A percentile compares a stretch with the other conserved stretches of the same genome.
Conservation (phyloP, 495 filamentous ascomycete genomes). For the Podospora appendiculata region DNA sequence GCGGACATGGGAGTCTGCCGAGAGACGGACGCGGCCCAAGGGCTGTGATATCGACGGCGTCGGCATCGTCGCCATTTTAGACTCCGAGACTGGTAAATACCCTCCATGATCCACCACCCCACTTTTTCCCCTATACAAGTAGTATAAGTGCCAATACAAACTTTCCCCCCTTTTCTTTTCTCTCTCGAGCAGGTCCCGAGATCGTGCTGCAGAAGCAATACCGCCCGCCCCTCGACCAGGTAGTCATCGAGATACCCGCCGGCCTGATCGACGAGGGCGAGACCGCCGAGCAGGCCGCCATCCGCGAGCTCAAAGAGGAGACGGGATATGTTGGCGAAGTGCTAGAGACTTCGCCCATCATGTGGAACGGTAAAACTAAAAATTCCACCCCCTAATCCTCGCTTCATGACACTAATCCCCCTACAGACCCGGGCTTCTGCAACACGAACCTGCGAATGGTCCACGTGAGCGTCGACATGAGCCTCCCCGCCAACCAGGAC, state of each 20-base stretch:
- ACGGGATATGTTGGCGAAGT: conserved; percentile 79
- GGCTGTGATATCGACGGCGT: conserved; percentile 76
- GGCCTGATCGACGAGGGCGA: conserved; percentile 80
- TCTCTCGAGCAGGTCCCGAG: conserved; percentile 45
- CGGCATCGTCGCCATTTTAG: conserved; percentile 80
- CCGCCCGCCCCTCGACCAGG: conserved; percentile 71
- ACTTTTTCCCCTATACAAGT: too few relatives aligned
- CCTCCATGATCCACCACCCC: too few relatives aligned
- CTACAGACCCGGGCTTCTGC: conserved; percentile 63
- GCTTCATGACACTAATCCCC: not conserved
- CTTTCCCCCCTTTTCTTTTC: not conserved
- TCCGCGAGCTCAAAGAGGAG: conserved; percentile 90
- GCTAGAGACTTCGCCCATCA: conserved; percentile 60
- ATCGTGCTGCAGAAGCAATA: conserved; percentile 84
- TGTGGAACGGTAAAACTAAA: conserved; percentile 66
- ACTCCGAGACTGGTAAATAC: conserved; percentile 47
- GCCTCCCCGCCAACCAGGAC: conserved; percentile 55
- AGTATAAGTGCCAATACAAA: not conserved
- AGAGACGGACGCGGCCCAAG: conserved; percentile 64
- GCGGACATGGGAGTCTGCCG: conserved; percentile 76
- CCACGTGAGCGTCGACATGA: conserved; percentile 73
- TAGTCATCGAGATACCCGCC: conserved; percentile 78
- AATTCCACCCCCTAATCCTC: not conserved
- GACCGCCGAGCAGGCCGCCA: conserved; percentile 67
- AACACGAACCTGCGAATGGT: conserved; percentile 84